phyloP scores from a whole-genome alignment of 129 eudicot species.

The Helichrysum umbraculigerum region DNA sequence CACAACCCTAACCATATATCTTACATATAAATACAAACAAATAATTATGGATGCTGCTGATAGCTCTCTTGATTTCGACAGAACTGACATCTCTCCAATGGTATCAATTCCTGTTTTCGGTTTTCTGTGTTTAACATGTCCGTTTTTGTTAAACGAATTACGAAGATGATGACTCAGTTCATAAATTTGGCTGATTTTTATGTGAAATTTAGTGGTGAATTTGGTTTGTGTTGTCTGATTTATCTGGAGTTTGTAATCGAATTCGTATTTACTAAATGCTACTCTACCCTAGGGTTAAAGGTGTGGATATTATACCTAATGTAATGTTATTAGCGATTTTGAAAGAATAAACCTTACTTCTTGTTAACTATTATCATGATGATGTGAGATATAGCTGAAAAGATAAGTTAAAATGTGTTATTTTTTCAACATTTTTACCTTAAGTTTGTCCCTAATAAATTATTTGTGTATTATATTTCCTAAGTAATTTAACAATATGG shows the following conservation, averaged over 20 bases:
- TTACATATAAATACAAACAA: not conserved
- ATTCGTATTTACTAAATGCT: slow-evolving; percentile 1
- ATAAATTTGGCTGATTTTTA: not conserved
- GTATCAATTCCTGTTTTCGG: not conserved
- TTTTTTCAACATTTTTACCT: not conserved
- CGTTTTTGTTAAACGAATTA: not conserved
- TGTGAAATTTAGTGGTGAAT: not conserved
- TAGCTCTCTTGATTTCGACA: slow-evolving; percentile 44
- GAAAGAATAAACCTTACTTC: not conserved
- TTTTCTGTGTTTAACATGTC: not conserved
- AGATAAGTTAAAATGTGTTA: too few species aligned
- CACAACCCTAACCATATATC: slow-evolving; percentile 9
- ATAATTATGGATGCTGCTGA: slow-evolving; percentile 20
- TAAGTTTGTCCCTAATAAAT: too few species aligned
- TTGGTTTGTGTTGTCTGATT: slow-evolving; percentile 22
- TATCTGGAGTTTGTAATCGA: slow-evolving; percentile 7
- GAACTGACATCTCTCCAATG: slow-evolving; percentile 40
- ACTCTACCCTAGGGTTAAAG: not conserved
- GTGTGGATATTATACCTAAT: not conserved
- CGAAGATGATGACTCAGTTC: not conserved
- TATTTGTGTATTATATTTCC: slow-evolving; percentile 1
- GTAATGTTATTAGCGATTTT: slow-evolving; percentile 4
- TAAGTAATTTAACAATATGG: slow-evolving; percentile 4
- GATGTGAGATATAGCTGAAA: not conserved
- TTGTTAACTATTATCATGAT: not conserved